Evolutionary conservation across 2,329 filamentous ascomycete genomes (phyloP), one percentile per base, ranked within the genome.

Genomic region (Orbilia javanica): DNA sequence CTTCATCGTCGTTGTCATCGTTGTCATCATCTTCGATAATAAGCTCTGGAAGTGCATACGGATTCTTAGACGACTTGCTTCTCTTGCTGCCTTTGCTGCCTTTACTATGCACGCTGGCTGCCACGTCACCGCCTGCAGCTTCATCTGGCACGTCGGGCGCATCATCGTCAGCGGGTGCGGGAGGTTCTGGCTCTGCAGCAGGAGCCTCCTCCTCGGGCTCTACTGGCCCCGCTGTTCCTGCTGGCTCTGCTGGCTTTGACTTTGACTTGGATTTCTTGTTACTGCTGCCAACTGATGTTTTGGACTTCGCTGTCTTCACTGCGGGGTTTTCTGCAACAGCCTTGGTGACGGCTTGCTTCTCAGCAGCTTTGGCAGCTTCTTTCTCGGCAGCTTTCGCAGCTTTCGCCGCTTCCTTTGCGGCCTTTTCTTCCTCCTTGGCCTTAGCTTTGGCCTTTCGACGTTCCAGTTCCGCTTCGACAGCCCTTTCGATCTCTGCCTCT

Each of bases 11-110:
- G 10, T 74, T 52, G n/a, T 44, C 70, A 20, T 39, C 73, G 15
- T 62, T 52, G 13, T 77, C 73, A 44, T 77, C 73, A 36, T 78
- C 67, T 57, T 78, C 74, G 22, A 78, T 64, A 44, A 78, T 78
- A 27, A 78, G 53, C 53, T 78, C 74, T 1, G 74, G 74, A 7
- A 78, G 67, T 7, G 67, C 74, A 36, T 78, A 78, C 4, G 74
- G 74, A n/a, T 78, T 62, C 46, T 64, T 72, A 3, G 60, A 48
- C 15, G 44, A 48, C 29, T 53, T 72, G 44, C 67, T 78, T 15
- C 67, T 50, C 27, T 68, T 62, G 62, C 74, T 78, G 18, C 62
- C 68, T 55, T 63, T 69, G 31, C 73, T 77, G 48, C 67, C 53
- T 52, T 66, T 71, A 15, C 73, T 77, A 36, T 65, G 73, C 29